These are phyloP conservation scores for Saccharomycopsis amapae DNA, from an alignment of 805 yeast species.

Conservation along the genomic window DNA sequence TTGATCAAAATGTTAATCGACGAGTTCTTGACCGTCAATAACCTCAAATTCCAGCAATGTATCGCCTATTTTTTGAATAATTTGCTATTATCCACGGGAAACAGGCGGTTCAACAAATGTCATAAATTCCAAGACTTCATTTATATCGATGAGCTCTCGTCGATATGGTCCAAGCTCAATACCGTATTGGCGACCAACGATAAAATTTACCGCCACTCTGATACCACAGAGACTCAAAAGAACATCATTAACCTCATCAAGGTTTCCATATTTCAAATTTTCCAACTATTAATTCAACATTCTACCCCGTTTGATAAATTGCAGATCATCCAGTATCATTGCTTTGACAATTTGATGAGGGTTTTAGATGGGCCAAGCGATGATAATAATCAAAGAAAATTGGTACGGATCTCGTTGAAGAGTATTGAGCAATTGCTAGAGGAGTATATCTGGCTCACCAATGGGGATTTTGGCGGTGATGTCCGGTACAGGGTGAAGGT, in stretches of 20 bases:
- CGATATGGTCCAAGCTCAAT: neutral
- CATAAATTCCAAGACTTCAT: neutral
- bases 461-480: neutral
- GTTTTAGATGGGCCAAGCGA: neutral
- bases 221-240: neutral
- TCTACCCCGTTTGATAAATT: slow-evolving; percentile 13
- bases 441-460: slow-evolving; percentile 7
- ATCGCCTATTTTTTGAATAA: slow-evolving; percentile 5
- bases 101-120: neutral
- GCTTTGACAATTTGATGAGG: slow-evolving; percentile 1
- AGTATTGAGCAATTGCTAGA: slow-evolving; percentile 2
- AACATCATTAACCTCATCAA: neutral
- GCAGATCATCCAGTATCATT: slow-evolving; percentile 10
- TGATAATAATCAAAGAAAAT: neutral
- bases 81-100: neutral
- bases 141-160: slow-evolving; percentile 5
- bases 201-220: neutral
- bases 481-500: slow-evolving; percentile 3
- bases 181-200: neutral
- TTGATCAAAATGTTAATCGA: slow-evolving; percentile 2
- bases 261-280: slow-evolving; percentile 5
- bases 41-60: slow-evolving; percentile 11
- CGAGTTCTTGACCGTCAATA: neutral
- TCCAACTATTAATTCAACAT: slow-evolving; percentile 1
- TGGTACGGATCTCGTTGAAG: neutral